Evolutionary conservation across 2,329 filamentous ascomycete species (phyloP).

Genomic region (Penicillium brasilianum): DNA sequence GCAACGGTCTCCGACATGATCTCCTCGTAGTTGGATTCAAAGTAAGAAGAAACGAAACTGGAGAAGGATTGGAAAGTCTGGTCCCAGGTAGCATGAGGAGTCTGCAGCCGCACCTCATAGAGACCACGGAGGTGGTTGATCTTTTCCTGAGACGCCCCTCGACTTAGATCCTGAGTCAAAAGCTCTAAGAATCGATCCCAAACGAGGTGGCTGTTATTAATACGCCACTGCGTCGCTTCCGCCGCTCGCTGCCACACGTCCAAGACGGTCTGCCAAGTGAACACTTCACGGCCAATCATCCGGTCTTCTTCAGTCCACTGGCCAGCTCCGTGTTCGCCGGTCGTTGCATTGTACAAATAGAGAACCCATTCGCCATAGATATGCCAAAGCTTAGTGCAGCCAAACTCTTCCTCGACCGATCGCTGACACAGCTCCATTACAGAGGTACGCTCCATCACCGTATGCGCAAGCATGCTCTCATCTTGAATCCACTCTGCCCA

Average conservation of each 20-base stretch:
- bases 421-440: slow-evolving; percentile 65
- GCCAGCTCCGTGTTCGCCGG: slow-evolving; percentile 47
- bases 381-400: slow-evolving; percentile 65
- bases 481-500: slow-evolving; percentile 69
- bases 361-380: slow-evolving; percentile 66
- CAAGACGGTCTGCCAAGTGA: slow-evolving; percentile 61
- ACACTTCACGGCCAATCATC: slow-evolving; percentile 62
- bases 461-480: slow-evolving; percentile 62
- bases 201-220: slow-evolving; percentile 65
- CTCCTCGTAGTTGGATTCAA: slow-evolving; percentile 60
- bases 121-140: slow-evolving; percentile 55
- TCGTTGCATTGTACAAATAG: slow-evolving; percentile 59
- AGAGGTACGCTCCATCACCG: slow-evolving; percentile 61
- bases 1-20: slow-evolving; percentile 62
- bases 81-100: slow-evolving; percentile 65
- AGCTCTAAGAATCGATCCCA: slow-evolving; percentile 67
- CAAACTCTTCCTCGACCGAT: slow-evolving; percentile 65
- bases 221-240: slow-evolving; percentile 63
- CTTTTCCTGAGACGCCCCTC: slow-evolving; percentile 54
- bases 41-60: slow-evolving; percentile 62
- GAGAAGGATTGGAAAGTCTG: slow-evolving; percentile 65
- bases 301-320: slow-evolving; percentile 62
- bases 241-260: slow-evolving; percentile 62
- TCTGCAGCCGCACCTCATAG: slow-evolving; percentile 61
- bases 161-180: slow-evolving; percentile 58